Percentiles rank a stretch among this genome's conserved stretches.
These are phyloP conservation scores for Amaranthus cruentus DNA, from an alignment of 148 eudicot genomes.

Conservation along the genomic window DNA sequence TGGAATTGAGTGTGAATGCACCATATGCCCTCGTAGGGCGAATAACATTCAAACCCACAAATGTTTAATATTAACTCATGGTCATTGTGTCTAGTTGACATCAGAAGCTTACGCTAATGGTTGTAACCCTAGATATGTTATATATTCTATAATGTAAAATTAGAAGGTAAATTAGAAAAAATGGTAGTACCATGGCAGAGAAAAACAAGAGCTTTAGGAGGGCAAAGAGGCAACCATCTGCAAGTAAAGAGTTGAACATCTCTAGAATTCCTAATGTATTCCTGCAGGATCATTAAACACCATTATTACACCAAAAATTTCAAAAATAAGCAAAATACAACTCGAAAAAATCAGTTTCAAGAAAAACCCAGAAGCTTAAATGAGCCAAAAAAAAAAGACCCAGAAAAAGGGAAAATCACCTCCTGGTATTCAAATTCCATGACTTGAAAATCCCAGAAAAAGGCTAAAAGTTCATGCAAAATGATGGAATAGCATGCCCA, in stretches of 20 bases:
- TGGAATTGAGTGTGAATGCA: no score
- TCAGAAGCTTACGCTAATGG: no score
- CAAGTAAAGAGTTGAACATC: conserved; percentile 87
- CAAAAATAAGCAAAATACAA: conserved; percentile 7
- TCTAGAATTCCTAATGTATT: conserved; percentile 69
- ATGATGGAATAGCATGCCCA: no score
- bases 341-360: neutral
- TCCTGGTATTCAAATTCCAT: conserved; percentile 82
- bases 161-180: conserved; percentile 10
- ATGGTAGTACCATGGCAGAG: conserved; percentile 78
- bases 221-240: conserved; percentile 89
- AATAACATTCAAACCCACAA: no score
- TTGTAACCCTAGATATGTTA: no score
- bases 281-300: conserved; percentile 31
- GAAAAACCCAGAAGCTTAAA: conserved; percentile 12
- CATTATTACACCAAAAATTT: neutral
- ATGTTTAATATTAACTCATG: no score
- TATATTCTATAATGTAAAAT: no score
- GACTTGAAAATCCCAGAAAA: neutral
- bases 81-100: no score
- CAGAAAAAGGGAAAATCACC: conserved; percentile 31
- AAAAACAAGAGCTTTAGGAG: conserved; percentile 91
- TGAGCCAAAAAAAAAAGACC: no score
- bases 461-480: neutral
- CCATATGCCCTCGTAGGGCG: no score